A percentile compares a stretch with the other conserved stretches of the same genome.
phyloP scores from a whole-genome alignment of 2,329 filamentous ascomycete genomes.

The Cyphellophora europaea region DNA sequence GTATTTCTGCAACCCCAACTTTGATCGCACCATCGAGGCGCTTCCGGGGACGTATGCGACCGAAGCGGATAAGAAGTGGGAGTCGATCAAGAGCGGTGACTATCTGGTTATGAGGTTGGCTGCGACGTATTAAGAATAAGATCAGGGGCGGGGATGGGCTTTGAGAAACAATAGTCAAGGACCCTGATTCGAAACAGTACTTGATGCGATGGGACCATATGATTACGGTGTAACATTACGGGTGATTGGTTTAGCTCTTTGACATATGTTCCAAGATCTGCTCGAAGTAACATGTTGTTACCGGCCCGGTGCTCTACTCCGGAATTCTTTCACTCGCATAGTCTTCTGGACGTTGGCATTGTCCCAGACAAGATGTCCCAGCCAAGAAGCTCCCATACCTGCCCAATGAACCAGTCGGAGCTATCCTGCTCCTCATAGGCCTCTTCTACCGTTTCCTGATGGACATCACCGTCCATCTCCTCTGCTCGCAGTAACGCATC shows the following conservation, averaged over 20 bases:
- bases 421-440: conserved; percentile 22
- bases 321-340: no score
- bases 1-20: conserved; percentile 88
- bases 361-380: conserved; percentile 45
- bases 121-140: not conserved
- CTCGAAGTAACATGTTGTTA: no score
- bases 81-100: conserved; percentile 65
- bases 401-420: conserved; percentile 45
- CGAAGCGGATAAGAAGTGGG: conserved; percentile 80
- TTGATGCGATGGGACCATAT: no score
- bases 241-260: no score
- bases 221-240: no score
- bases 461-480: conserved; percentile 2
- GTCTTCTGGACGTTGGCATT: no score
- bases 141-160: no score
- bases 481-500: conserved; percentile 19
- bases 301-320: no score
- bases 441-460: conserved; percentile 4
- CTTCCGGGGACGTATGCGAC: conserved; percentile 65
- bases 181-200: no score
- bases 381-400: conserved; percentile 49
- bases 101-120: conserved; percentile 69
- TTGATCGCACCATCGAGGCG: conserved; percentile 59
- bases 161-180: no score
- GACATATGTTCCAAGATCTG: no score